Percentiles rank a stretch among this genome's conserved stretches.
Conservation (phyloP, 257 asterid genomes). For the Fraxinus anomala region DNA sequence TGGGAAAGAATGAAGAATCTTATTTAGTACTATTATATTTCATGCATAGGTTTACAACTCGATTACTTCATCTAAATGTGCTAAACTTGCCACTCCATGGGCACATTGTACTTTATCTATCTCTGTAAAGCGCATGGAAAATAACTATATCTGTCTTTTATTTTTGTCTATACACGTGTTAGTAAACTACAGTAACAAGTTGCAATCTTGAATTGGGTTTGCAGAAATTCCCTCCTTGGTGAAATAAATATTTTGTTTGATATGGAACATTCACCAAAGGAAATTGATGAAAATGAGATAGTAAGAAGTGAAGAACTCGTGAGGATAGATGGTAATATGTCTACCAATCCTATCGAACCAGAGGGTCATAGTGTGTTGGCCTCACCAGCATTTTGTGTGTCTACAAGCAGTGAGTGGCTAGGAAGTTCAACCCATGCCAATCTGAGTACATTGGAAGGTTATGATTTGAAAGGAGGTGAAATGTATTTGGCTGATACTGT, state of each 20-base stretch:
- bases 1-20: background rate
- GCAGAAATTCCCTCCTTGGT: conserved; percentile 8
- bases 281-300: conserved; percentile 28
- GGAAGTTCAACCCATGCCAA: conserved; percentile 27
- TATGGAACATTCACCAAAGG: conserved; percentile 33
- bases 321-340: conserved; percentile 21
- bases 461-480: conserved; percentile 16
- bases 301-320: conserved; percentile 13
- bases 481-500: conserved; percentile 16
- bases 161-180: too few relatives aligned
- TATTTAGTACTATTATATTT: background rate
- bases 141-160: too few relatives aligned
- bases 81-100: background rate
- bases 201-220: background rate
- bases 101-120: background rate
- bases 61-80: background rate
- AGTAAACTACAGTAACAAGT: too few relatives aligned
- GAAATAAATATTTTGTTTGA: conserved; percentile 9
- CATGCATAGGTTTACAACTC: background rate
- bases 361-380: background rate
- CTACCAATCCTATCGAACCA: conserved; percentile 10
- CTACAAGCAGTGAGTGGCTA: conserved; percentile 22
- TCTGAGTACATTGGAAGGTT: conserved; percentile 17
- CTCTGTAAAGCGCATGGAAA: too few relatives aligned
- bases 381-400: conserved; percentile 6